Evolutionary conservation across 352 stramenopile genomes (phyloP).

Genomic region (Phytophthora podocarpi): DNA sequence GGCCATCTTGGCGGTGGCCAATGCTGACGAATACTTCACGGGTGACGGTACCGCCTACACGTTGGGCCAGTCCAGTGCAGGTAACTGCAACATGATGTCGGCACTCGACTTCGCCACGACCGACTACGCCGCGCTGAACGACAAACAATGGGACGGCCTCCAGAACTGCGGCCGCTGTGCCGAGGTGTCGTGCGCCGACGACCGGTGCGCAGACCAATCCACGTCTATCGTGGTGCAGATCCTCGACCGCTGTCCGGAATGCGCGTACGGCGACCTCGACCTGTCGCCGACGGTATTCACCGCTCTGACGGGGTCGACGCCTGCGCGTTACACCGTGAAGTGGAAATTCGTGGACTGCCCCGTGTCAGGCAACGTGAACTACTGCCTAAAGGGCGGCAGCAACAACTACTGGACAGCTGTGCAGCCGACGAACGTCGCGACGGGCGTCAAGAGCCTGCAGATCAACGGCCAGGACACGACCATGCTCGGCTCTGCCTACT

Average conservation of each 20-base stretch:
- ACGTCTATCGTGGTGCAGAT: slow-evolving; percentile 61
- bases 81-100: slow-evolving; percentile 63
- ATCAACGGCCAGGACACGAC: slow-evolving; percentile 65
- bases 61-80: slow-evolving; percentile 36
- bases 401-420: slow-evolving; percentile 56
- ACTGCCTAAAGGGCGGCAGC: slow-evolving; percentile 57
- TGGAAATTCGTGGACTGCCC: slow-evolving; percentile 64
- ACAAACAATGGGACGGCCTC: slow-evolving; percentile 63
- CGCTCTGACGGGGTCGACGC: slow-evolving; percentile 45
- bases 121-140: slow-evolving; percentile 76
- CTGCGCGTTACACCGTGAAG: slow-evolving; percentile 45
- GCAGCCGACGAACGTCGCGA: slow-evolving; percentile 48
- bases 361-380: slow-evolving; percentile 52
- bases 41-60: slow-evolving; percentile 57
- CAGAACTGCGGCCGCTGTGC: slow-evolving; percentile 71
- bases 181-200: slow-evolving; percentile 62
- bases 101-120: slow-evolving; percentile 32
- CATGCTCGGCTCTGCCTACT: slow-evolving; percentile 73
- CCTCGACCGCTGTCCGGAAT: slow-evolving; percentile 77
- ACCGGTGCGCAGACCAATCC: slow-evolving; percentile 47
- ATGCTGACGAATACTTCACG: slow-evolving; percentile 43
- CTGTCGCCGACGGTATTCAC: slow-evolving; percentile 53
- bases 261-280: slow-evolving; percentile 65
- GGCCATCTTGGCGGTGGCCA: slow-evolving; percentile 1
- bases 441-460: slow-evolving; percentile 42